Evolutionary conservation across 495 filamentous ascomycete genomes (phyloP).

Genomic region (Thermochaetoides thermophila): DNA sequence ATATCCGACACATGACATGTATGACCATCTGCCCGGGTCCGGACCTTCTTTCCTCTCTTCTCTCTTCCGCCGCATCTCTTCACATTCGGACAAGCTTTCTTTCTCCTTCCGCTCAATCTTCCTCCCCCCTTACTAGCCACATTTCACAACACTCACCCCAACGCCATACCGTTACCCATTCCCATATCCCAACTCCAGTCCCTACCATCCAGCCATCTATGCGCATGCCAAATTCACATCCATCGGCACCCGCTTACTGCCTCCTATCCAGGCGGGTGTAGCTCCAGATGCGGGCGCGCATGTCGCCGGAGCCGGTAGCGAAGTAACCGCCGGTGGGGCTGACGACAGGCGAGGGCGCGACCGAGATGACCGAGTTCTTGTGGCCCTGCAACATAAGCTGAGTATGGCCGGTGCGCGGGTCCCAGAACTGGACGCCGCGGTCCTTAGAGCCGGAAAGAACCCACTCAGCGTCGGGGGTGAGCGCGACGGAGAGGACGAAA

Average conservation of each 20-base stretch:
- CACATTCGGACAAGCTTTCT: no score
- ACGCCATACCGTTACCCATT: no score
- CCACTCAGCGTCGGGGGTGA: constrained; percentile 79
- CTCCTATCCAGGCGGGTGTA: constrained; percentile 29
- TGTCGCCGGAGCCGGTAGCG: constrained; percentile 80
- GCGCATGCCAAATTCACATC: no score
- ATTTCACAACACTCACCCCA: no score
- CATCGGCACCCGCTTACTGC: not conserved
- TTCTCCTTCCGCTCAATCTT: no score
- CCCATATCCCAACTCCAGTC: no score
- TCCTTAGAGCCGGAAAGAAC: constrained; percentile 88
- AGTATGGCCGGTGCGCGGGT: constrained; percentile 69
- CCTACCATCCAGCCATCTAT: no score
- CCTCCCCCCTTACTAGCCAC: no score
- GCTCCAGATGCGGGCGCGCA: constrained; percentile 83
- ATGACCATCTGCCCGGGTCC: no score
- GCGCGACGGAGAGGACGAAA: constrained; percentile 77
- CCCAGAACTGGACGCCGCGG: constrained; percentile 86
- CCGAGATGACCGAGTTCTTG: constrained; percentile 85
- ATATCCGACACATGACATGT: no score
- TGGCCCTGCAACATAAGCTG: constrained; percentile 90
- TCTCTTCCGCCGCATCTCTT: no score
- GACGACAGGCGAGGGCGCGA: constrained; percentile 73
- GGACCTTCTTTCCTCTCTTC: no score
- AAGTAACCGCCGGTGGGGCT: constrained; percentile 65